phyloP scores from a whole-genome alignment of 768 basidiomycete genomes.

The Tubosaeta brunneosetosa region DNA sequence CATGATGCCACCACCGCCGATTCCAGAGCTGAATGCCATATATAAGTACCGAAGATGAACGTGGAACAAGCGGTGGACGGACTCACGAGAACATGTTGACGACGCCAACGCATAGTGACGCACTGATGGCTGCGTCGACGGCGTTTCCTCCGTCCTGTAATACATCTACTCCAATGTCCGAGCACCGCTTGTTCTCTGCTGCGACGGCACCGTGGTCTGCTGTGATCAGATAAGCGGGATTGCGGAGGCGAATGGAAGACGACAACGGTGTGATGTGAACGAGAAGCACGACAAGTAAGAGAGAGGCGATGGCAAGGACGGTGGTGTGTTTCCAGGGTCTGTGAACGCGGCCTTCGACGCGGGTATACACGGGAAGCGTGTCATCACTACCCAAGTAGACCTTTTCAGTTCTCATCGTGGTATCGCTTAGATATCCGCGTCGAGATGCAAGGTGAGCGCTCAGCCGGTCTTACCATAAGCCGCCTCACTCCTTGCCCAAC shows the following conservation, averaged over 20 bases:
- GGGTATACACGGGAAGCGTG: slow-evolving; percentile 19
- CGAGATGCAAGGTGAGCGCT: slow-evolving; percentile 10
- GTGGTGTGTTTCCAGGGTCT: slow-evolving; percentile 10
- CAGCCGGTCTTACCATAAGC: neutral
- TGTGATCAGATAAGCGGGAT: slow-evolving; percentile 53
- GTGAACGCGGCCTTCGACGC: neutral
- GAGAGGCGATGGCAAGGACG: slow-evolving; percentile 6
- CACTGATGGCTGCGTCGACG: slow-evolving; percentile 79
- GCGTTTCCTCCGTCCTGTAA: slow-evolving; percentile 86
- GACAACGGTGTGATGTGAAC: neutral
- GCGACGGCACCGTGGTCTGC: slow-evolving; percentile 85
- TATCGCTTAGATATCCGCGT: slow-evolving; percentile 16
- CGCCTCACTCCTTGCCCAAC: neutral
- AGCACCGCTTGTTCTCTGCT: slow-evolving; percentile 82
- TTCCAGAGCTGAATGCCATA: slow-evolving; percentile 52
- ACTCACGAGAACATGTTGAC: slow-evolving; percentile 89
- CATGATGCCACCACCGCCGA: slow-evolving; percentile 89
- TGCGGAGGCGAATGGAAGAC: slow-evolving; percentile 25
- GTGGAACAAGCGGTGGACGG: slow-evolving; percentile 1
- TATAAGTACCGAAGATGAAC: neutral
- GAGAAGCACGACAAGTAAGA: slow-evolving; percentile 14
- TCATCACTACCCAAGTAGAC: neutral
- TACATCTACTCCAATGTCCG: slow-evolving; percentile 73
- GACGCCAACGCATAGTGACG: slow-evolving; percentile 74
- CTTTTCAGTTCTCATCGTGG: slow-evolving; percentile 8